A percentile compares a stretch with the other conserved stretches of the same genome.
phyloP scores from a whole-genome alignment of 345 rosid genomes.

The Iberis pinnata region DNA sequence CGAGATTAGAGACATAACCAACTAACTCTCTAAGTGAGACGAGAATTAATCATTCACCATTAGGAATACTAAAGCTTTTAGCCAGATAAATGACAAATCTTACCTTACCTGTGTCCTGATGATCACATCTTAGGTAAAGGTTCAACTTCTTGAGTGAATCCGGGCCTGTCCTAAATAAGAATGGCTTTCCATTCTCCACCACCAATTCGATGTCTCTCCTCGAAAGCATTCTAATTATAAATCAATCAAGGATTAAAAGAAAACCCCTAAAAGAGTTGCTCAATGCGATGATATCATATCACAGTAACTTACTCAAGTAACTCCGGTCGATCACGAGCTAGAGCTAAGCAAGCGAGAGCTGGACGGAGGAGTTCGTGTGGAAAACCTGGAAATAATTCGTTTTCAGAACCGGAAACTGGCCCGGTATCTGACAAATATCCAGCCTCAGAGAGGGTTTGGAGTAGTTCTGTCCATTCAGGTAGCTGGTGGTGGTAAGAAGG shows the following conservation, averaged over 20 bases:
- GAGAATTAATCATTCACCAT: background rate
- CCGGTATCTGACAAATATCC: slow-evolving; percentile 37
- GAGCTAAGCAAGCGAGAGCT: slow-evolving; percentile 53
- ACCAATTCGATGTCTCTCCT: slow-evolving; percentile 60
- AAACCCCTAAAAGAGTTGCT: background rate
- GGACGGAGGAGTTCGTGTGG: slow-evolving; percentile 49
- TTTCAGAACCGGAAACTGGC: background rate
- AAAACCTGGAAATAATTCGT: slow-evolving; percentile 35
- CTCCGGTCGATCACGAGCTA: slow-evolving; percentile 54
- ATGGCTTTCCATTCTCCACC: slow-evolving; percentile 52
- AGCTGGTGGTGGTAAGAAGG: slow-evolving; percentile 22
- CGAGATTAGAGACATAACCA: no score
- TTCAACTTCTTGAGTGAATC: slow-evolving; percentile 55
- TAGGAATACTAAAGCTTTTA: background rate
- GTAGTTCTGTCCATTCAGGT: slow-evolving; percentile 42
- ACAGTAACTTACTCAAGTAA: slow-evolving; percentile 38
- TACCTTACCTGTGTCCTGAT: no score
- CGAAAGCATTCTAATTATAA: slow-evolving; percentile 46
- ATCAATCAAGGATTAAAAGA: background rate
- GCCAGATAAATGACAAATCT: slow-evolving; percentile 11
- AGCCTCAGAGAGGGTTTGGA: slow-evolving; percentile 32
- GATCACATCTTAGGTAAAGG: slow-evolving; percentile 34
- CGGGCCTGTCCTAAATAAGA: slow-evolving; percentile 50
- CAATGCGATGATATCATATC: no score
- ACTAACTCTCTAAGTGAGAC: background rate